Evolutionary conservation across 768 basidiomycete genomes (phyloP).

Genomic region (Tylopilus felleus): DNA sequence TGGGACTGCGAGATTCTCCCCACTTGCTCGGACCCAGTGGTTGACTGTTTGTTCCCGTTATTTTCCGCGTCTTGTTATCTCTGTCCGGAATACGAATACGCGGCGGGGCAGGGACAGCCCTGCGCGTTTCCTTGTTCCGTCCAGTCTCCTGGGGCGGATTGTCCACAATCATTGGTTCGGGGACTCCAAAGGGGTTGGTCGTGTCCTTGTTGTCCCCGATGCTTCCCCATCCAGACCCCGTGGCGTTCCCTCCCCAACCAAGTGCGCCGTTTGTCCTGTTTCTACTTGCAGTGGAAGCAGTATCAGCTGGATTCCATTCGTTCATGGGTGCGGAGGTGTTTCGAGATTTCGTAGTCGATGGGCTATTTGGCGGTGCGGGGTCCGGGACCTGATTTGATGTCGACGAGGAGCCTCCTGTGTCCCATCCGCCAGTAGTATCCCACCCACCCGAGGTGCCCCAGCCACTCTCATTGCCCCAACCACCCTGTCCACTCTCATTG

Average conservation of each 20-base stretch:
- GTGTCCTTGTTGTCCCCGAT: slow-evolving; percentile 2
- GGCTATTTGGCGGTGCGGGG: neutral
- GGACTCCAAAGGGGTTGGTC: neutral
- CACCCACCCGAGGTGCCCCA: slow-evolving; percentile 9
- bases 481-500: neutral
- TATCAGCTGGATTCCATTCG: slow-evolving; percentile 1
- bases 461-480: slow-evolving; percentile 10
- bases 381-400: slow-evolving; percentile 2
- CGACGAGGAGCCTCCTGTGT: neutral
- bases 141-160: neutral
- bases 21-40: slow-evolving; percentile 15
- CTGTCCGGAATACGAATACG: slow-evolving; percentile 23
- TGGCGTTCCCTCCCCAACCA: slow-evolving; percentile 6
- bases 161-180: slow-evolving; percentile 14
- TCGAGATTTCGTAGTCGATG: neutral
- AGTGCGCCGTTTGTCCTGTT: neutral
- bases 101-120: slow-evolving; percentile 18
- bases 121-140: slow-evolving; percentile 12
- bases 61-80: slow-evolving; percentile 12
- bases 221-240: neutral
- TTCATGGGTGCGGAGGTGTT: neutral
- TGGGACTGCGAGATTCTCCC: slow-evolving; percentile 9
- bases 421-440: slow-evolving; percentile 10
- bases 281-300: neutral
- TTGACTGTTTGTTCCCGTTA: slow-evolving; percentile 25